These are phyloP conservation scores for Dipteronia dyeriana DNA, from an alignment of 345 rosid genomes.

Conservation along the genomic window DNA sequence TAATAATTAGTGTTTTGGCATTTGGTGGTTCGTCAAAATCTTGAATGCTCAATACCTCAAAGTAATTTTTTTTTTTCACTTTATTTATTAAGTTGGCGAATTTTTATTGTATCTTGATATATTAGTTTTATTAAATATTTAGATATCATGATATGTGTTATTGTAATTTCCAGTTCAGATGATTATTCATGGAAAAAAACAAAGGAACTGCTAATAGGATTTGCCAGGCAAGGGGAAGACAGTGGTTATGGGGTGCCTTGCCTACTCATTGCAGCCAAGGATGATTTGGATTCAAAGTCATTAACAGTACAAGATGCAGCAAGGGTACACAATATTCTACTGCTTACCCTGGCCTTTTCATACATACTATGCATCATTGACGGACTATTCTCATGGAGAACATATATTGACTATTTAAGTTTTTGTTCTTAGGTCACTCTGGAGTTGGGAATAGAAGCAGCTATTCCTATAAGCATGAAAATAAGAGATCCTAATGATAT, in stretches of 20 bases:
- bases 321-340: constrained; percentile 35
- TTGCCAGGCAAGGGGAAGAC: constrained; percentile 70
- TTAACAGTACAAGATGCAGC: constrained; percentile 62
- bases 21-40: not conserved
- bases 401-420: not conserved
- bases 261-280: constrained; percentile 75
- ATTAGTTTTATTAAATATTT: not conserved
- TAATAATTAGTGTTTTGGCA: not conserved
- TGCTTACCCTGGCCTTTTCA: constrained; percentile 18
- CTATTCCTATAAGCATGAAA: constrained; percentile 56
- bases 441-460: constrained; percentile 68
- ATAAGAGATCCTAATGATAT: constrained; percentile 49
- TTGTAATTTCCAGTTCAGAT: constrained; percentile 56
- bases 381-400: not conserved
- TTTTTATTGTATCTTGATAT: not conserved
- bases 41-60: not conserved
- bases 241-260: constrained; percentile 66
- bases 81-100: not conserved
- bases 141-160: constrained; percentile 20
- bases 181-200: constrained; percentile 77
- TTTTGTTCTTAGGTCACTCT: constrained; percentile 54
- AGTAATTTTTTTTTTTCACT: not conserved
- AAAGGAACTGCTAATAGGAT: constrained; percentile 63
- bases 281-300: constrained; percentile 65
- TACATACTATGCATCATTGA: not conserved